A percentile compares a stretch with the other conserved stretches of the same genome.
phyloP scores from a whole-genome alignment of 495 filamentous ascomycete genomes.

The Aspergillus avenaceus region DNA sequence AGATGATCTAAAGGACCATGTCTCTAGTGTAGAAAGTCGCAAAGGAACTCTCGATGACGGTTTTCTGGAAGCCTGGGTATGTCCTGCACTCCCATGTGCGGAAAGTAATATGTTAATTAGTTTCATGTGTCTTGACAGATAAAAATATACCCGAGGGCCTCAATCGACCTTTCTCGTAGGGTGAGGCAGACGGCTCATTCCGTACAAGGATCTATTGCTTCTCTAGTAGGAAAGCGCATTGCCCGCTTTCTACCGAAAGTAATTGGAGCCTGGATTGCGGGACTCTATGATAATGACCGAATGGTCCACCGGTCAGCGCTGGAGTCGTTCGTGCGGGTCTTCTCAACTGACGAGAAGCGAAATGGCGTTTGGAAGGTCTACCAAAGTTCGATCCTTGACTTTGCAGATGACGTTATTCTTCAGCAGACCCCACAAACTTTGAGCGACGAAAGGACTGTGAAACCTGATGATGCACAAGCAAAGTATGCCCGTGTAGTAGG shows the following conservation, averaged over 20 bases:
- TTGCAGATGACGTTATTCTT: conserved; percentile 67
- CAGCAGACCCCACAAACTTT: conserved; percentile 75
- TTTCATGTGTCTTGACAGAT: conserved; percentile 50
- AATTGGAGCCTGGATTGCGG: conserved; percentile 82
- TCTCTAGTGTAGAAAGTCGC: conserved; percentile 43
- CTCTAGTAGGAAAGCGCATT: conserved; percentile 71
- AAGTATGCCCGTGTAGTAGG: conserved; percentile 81
- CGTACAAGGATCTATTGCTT: conserved; percentile 68
- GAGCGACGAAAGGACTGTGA: conserved; percentile 82
- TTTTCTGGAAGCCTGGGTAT: conserved; percentile 82
- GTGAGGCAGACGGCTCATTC: conserved; percentile 80
- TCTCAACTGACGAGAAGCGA: conserved; percentile 75
- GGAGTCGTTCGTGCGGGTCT: conserved; percentile 67
- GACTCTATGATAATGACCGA: conserved; percentile 80
- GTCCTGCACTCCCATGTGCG: conserved; percentile 26
- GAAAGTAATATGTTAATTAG: conserved; percentile 10
- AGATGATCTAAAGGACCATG: conserved; percentile 71
- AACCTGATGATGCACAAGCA: conserved; percentile 73
- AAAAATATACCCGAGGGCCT: conserved; percentile 78
- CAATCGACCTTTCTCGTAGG: conserved; percentile 81
- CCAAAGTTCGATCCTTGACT: conserved; percentile 71
- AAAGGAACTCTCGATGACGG: conserved; percentile 64
- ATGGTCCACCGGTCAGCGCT: conserved; percentile 66
- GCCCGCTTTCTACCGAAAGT: conserved; percentile 70
- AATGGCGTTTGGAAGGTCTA: conserved; percentile 71